Base-by-base conservation (phyloP, 208 protist genomes). In the Phytomonas serpens region DNA sequence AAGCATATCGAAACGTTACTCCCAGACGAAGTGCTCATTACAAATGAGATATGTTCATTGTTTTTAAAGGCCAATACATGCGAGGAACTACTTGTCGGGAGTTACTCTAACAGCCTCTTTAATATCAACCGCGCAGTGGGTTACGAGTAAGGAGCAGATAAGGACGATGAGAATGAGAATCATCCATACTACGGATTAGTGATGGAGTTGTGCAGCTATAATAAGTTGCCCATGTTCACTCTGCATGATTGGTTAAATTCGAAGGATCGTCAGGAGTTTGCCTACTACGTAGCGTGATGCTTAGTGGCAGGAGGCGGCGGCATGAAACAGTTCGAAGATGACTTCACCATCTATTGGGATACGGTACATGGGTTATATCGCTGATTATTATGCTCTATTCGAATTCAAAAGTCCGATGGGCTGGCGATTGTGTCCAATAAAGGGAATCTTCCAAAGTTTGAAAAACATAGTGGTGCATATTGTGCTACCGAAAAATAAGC, bases 261-360 rank as follows among this genome's bases (percentile, higher is more conserved):
- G 16, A 52, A 42, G 4, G 80, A 85, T 0, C 79, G 79, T 19
- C 0, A 63, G 16, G 88, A 94, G 74, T 80, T 92, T 36, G 69
- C 94, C 16, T 96, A 86, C 67, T 88, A 94, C 76, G 62, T 90
- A 62, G 14, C 94, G 32, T 89, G 82, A 81, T 76, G 85, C 11
- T 78, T 95, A 31, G 68, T 91, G 36, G 82, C 83, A 0, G 91
- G 91, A 30, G 80, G 84, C 19, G 88, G 91, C 9, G 74, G 74
- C 27, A 77, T 89, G 75, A 94, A 93, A 61, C 88, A 96, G 68
- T 96, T 80, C 64, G 88, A 96, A 33, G 91, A 94, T 29, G 78
- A 90, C 38, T 80, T 90, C 10, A 64, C 61, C 19, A 72, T 84
- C 23, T 94, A 94, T 74, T 14, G 82, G 30, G 68, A 79, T 47